Evolutionary conservation across 2,329 filamentous ascomycete species (phyloP), one percentile per base, ranked within the genome.

Genomic region (Aspergillus viridinutans): DNA sequence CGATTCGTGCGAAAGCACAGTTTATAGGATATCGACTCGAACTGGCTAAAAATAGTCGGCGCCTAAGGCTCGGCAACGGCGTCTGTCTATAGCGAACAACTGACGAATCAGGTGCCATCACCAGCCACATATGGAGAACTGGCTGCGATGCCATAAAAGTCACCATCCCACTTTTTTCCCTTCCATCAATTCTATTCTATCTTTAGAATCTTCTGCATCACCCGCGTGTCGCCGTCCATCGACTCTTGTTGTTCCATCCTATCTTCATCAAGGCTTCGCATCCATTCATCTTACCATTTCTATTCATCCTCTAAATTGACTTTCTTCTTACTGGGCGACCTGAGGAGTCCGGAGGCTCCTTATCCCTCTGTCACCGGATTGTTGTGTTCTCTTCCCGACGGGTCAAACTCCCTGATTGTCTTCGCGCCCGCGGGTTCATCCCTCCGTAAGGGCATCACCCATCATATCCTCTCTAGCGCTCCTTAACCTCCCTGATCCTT

Each of bases 171-270:
- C 43, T 47, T 47, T 25, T 23, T 14, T 23, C 23, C 23, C 43
- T 47, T 47, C 43, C 43, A 23, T 47, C 32, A 23, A 47, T 40
- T 53, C 50, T 32, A 52, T 57, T 64, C 67, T 70, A 69, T 71
- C 64, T 68, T 72, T 66, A 71, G 68, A 64, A 70, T 69, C 62
- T 63, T 69, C 63, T 69, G 66, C 58, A 67, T 62, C 56, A 64
- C 64, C 57, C 66, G 66, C 58, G 62, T 61, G 59, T 62, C 61
- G 58, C 63, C 52, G 50, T 63, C 55, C 59, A 61, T 56, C 61
- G 57, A 62, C 50, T 58, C 53, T 53, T 61, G 45, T 52, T 54
- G 52, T 59, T 53, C 58, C 56, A 63, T 61, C 62, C 52, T 53
- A 54, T 58, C 54, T 54, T 55, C 54, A 56, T 56, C 54, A 32